Evolutionary conservation across 208 protist genomes (phyloP).

Genomic region (Lotmaria passim): DNA sequence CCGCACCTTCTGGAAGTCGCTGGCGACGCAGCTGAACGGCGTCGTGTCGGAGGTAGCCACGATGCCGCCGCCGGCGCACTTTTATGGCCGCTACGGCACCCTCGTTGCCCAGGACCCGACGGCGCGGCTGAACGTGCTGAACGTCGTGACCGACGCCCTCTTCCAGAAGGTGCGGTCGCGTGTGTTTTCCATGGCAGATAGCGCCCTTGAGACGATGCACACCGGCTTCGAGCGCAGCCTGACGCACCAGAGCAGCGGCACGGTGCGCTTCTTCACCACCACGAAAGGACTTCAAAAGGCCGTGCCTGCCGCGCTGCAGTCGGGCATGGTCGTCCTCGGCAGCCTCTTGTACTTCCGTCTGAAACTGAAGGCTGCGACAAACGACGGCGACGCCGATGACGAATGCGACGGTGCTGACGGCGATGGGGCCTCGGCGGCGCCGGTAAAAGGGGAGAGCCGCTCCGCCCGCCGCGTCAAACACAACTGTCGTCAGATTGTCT

Average conservation of each 20-base stretch:
- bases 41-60: constrained; percentile 40
- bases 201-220: constrained; percentile 77
- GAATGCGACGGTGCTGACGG: background rate
- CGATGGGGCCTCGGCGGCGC: background rate
- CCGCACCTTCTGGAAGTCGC: constrained; percentile 62
- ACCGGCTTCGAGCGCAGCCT: constrained; percentile 75
- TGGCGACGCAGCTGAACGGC: constrained; percentile 45
- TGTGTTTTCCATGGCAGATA: constrained; percentile 76
- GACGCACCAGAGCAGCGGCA: constrained; percentile 71
- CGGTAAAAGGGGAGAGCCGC: constrained; percentile 15
- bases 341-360: constrained; percentile 84
- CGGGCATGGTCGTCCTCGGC: constrained; percentile 65
- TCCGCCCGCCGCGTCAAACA: constrained; percentile 37
- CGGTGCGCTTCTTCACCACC: constrained; percentile 77
- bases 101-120: constrained; percentile 63
- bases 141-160: constrained; percentile 58
- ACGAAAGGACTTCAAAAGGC: constrained; percentile 62
- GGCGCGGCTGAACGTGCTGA: constrained; percentile 52
- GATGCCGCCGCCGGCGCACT: constrained; percentile 33
- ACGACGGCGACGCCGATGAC: background rate
- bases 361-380: constrained; percentile 28
- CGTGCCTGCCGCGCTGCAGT: constrained; percentile 67
- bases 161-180: constrained; percentile 65
- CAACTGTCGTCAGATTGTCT: constrained; percentile 31
- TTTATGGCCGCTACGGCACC: constrained; percentile 63